Base-by-base conservation (phyloP, 768 basidiomycete species). In the Boletellus ananas region DNA sequence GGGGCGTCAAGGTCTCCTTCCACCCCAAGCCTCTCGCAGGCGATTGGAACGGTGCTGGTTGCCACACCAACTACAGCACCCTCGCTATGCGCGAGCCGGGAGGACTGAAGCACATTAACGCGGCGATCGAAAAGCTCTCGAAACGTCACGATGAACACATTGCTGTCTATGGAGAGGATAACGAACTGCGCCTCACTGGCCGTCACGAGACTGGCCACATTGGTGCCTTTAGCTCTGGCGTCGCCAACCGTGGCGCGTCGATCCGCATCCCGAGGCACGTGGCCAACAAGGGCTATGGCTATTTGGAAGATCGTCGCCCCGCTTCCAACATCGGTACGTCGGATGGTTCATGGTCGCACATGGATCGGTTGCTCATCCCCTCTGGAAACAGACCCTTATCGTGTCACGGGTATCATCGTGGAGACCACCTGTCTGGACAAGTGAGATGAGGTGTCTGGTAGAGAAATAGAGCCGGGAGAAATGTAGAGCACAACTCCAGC, bases 41-140 rank as follows among this genome's bases (percentile, higher is more conserved):
- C 57, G 96, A 99, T 70, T 99, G 96, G 96, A 99, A 99, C 72
- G 96, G 96, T 65, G 96, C 96, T 58, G 96, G 96, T 47, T 91
- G 89, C 78, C 95, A 98, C 81, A 89, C 88, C 76, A 99, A 97
- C 84, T 98, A 81, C 81, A 90, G 87, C 64, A 98, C 96, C 61
- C 85, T 87, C 71, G 78, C 79, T 44, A 99, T 95, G 88, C 92
- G 96, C 55, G 90, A 92, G 69, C 81, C 84, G 38, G 93, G 90
- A 70, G 96, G 96, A 62, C 91, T 93, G 76, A 88, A 94, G 74
- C 64, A 71, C 55, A 98, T 98, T 66, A 87, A 98, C 59, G 83
- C 80, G 39, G 94, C 93, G 47, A 96, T 98, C 67, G 87, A 89
- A 77, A 97, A 95, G 76, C 78, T 99, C 52, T 74, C 84, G 60